Evolutionary conservation across 768 basidiomycete species (phyloP).

Genomic region (Mycena albidolilacea): DNA sequence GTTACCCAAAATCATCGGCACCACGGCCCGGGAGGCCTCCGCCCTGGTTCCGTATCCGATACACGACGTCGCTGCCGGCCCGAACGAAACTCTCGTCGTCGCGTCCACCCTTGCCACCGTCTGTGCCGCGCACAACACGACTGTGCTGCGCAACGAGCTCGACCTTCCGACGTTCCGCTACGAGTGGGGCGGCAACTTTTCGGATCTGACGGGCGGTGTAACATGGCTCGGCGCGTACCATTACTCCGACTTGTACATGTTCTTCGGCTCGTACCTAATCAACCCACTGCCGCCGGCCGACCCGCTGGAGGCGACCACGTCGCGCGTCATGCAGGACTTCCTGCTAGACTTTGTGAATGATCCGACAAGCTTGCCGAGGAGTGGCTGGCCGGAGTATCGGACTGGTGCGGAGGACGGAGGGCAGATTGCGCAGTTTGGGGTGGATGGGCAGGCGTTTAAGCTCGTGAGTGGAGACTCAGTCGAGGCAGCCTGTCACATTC

Average conservation of each 20-base stretch:
- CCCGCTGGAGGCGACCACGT: neutral
- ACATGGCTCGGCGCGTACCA: constrained; percentile 5
- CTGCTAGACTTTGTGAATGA: constrained; percentile 2
- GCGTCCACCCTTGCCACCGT: constrained; percentile 3
- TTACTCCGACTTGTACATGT: constrained; percentile 2
- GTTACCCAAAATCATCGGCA: constrained; percentile 6
- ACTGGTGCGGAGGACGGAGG: constrained; percentile 1
- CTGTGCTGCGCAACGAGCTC: constrained; percentile 3
- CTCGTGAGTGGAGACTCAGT: constrained; percentile 3
- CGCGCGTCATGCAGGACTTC: constrained; percentile 4
- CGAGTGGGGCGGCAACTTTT: constrained; percentile 6
- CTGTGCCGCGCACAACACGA: constrained; percentile 3
- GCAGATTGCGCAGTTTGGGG: constrained; percentile 7
- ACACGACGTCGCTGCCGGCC: constrained; percentile 3
- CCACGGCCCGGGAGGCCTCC: constrained; percentile 1
- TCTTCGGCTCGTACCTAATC: constrained; percentile 6
- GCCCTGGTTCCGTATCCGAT: constrained; percentile 2
- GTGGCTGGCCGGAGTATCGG: constrained; percentile 1
- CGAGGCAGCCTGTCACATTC: constrained; percentile 6
- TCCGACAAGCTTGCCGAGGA: constrained; percentile 5
- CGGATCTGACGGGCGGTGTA: constrained; percentile 5
- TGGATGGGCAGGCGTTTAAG: constrained; percentile 3
- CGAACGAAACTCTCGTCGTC: constrained; percentile 3
- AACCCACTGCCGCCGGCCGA: constrained; percentile 1
- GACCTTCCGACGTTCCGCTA: constrained; percentile 2